These are phyloP conservation scores for Fusarium sp. DNA, from an alignment of 2,329 filamentous ascomycete species.

Conservation along the genomic window DNA sequence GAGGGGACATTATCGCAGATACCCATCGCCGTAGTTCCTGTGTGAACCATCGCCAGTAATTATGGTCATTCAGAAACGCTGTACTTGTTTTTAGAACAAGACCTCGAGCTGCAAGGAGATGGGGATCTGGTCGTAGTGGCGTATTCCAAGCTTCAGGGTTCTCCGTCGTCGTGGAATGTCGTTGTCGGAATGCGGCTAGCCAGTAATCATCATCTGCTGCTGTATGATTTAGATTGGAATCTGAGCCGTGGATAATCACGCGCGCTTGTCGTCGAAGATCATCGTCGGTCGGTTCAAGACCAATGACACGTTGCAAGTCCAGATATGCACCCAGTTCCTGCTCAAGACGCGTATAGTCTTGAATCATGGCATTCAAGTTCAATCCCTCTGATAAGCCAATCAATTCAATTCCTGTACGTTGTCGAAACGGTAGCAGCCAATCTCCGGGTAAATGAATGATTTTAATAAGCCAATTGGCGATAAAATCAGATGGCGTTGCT, in stretches of 20 bases:
- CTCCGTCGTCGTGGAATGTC: conserved; percentile 27
- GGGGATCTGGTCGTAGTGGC: neutral
- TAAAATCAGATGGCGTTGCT: conserved; percentile 38
- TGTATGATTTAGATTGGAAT: conserved; percentile 28
- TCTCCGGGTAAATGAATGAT: conserved; percentile 31
- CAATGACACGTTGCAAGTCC: conserved; percentile 26
- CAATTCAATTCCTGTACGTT: conserved; percentile 21
- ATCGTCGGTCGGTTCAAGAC: conserved; percentile 32
- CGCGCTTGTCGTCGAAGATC: conserved; percentile 38
- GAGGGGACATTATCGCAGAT: conserved; percentile 41
- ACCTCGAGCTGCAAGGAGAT: conserved; percentile 17
- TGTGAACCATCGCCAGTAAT: conserved; percentile 41
- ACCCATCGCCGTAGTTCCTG: conserved; percentile 43
- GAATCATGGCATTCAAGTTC: conserved; percentile 30
- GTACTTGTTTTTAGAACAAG: conserved; percentile 32
- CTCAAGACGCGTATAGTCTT: conserved; percentile 39
- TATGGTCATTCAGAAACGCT: conserved; percentile 42
- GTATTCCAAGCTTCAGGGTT: conserved; percentile 12
- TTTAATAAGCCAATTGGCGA: conserved; percentile 42
- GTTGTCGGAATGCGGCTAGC: conserved; percentile 37
- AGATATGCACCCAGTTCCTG: conserved; percentile 32
- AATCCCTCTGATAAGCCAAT: neutral
- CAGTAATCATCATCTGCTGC: conserved; percentile 43
- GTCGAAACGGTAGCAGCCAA: conserved; percentile 39
- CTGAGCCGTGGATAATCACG: conserved; percentile 35